A percentile compares a stretch with the other conserved stretches of the same genome.
These are phyloP conservation scores for Glomus cerebriforme DNA, from an alignment of 192 early-diverging fungal genomes.

Conservation along the genomic window DNA sequence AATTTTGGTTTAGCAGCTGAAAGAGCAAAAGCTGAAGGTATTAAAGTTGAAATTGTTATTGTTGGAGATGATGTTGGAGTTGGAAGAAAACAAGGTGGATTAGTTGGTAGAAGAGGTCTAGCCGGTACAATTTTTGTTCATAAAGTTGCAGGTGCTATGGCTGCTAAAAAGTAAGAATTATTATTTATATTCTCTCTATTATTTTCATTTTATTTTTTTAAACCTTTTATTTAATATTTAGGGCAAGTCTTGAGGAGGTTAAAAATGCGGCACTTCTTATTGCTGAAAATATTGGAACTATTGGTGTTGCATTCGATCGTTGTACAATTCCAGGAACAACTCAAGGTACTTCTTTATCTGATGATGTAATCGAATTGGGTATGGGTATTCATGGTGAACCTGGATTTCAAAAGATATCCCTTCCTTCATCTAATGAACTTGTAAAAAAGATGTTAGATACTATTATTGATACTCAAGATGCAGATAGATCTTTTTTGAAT, in stretches of 20 bases:
- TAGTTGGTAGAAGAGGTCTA: conserved; percentile 77
- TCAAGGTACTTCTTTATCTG: conserved; percentile 52
- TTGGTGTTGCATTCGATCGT: conserved; percentile 76
- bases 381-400: conserved; percentile 86
- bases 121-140: conserved; percentile 78
- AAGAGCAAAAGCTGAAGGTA: conserved; percentile 72
- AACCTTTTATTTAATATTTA: conserved; percentile 16
- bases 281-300: conserved; percentile 68
- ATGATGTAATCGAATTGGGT: conserved; percentile 68
- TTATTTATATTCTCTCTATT: neutral
- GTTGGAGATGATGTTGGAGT: conserved; percentile 88
- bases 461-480: conserved; percentile 44
- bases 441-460: conserved; percentile 57
- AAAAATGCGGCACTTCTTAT: conserved; percentile 57
- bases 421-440: conserved; percentile 53
- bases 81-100: conserved; percentile 60
- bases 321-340: conserved; percentile 72
- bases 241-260: conserved; percentile 59
- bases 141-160: conserved; percentile 79
- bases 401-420: conserved; percentile 59
- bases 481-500: conserved; percentile 41
- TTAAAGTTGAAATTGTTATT: conserved; percentile 69
- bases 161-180: conserved; percentile 54
- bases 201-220: neutral
- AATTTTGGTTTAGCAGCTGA: conserved; percentile 84